These are phyloP conservation scores for Infundibulicybe gibba DNA, from an alignment of 768 basidiomycete species.

Conservation along the genomic window DNA sequence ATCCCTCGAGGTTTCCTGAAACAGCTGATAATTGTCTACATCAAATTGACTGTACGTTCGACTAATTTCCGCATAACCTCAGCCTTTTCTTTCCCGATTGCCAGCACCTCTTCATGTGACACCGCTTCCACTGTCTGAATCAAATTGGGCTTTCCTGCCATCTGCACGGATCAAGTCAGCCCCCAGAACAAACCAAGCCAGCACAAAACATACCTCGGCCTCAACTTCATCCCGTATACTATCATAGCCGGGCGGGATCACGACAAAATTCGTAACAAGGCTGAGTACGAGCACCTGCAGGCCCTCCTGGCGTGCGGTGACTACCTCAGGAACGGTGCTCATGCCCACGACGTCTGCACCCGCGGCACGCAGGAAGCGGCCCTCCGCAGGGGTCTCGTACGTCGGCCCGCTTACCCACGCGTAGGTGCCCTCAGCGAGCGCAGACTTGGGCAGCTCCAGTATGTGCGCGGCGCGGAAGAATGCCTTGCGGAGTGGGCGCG, in stretches of 20 bases:
- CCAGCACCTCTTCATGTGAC: constrained; percentile 78
- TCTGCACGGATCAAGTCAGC: constrained; percentile 31
- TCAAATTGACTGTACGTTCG: constrained; percentile 49
- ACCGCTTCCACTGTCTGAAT: constrained; percentile 43
- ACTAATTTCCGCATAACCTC: constrained; percentile 72
- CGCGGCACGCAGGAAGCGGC: constrained; percentile 64
- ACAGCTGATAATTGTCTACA: constrained; percentile 2
- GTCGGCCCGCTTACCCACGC: constrained; percentile 91
- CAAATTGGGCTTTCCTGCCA: constrained; percentile 53
- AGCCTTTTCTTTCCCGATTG: constrained; percentile 61
- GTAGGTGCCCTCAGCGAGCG: constrained; percentile 79
- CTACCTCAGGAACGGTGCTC: constrained; percentile 90
- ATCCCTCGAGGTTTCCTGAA: no score
- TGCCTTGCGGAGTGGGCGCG: constrained; percentile 61
- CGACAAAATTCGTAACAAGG: constrained; percentile 83
- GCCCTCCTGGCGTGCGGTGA: constrained; percentile 74
- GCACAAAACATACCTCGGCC: constrained; percentile 55
- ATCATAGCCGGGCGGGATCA: constrained; percentile 62
- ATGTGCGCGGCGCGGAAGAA: constrained; percentile 70
- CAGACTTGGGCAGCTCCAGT: constrained; percentile 47
- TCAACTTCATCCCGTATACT: constrained; percentile 74
- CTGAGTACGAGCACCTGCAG: constrained; percentile 77
- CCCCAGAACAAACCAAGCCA: not conserved
- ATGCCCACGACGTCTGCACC: constrained; percentile 94
- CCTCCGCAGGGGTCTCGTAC: constrained; percentile 88